Base-by-base conservation (phyloP, 2,329 filamentous ascomycete genomes). In the Penicillium janthinellum region DNA sequence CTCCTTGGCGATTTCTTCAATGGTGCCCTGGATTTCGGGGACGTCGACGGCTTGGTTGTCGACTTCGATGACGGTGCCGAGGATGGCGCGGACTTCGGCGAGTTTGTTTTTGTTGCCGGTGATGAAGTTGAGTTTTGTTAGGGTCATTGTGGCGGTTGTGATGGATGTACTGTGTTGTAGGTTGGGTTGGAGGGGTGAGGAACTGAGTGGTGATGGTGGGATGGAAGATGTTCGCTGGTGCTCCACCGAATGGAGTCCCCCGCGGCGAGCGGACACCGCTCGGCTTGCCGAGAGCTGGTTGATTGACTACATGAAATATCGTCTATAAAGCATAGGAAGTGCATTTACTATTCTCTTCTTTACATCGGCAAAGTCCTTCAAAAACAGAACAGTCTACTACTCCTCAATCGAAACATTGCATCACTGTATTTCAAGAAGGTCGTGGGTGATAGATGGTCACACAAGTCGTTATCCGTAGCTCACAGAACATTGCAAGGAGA, bases 81-180 rank as follows among this genome's bases (percentile, higher is more conserved):
- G 84, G 68, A 99, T 97, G 17, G 90, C 89, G 76, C 90, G 88
- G 66, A 96, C 92, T 81, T 99, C 95, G 58, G 84, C 81, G 57
- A 99, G 84, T 81, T 99, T 99, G 81, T 96, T 96, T 72, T 89
- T 87, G 79, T 99, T 99, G 77, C 94, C 90, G 1, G 94, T 98
- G 74, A 99, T 96, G 81, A 99, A 99, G 78, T 96, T 93, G 66
- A 99, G 81, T 17, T 72, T 73, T 64, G 82, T 78, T 66, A 81
- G 80, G 45, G 79, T 75, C 51, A 79, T 75, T 79, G 84, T 84
- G 50, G 44, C 57, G 41, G 12, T 54, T 42, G 28, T 31, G 35
- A 15, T 31, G 31, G 37, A 41, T 54, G 34, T 42, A 37, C n/a
- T 10, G 31, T 8, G 25, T 28, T 28, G 28, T 22, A 28, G 41